Evolutionary conservation across 2,329 filamentous ascomycete species (phyloP), one percentile per base, ranked within the genome.

Genomic region (Biscogniauxia marginata): DNA sequence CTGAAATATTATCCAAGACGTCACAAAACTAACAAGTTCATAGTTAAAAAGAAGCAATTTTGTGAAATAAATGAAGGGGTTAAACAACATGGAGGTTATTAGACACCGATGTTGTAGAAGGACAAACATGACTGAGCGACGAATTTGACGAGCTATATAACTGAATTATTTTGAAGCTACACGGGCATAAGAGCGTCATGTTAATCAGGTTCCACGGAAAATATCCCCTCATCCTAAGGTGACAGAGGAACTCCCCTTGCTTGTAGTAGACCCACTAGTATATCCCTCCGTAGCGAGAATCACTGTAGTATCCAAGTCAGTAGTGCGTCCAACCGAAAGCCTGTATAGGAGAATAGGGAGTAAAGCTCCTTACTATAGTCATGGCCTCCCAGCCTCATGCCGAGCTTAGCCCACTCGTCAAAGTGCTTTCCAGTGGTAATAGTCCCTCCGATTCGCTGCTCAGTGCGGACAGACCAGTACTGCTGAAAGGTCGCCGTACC

Each of bases 401-500:
- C 80, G 21, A 71, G 65, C 59, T 75, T 75, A 9, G 70, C 65
- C 82, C 82, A 85, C 21, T 79, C 79, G 60, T 79, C 74, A 59
- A 84, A 84, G 69, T 84, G 82, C 53, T 75, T 79, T 19, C 71
- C 71, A 0, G 75, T 78, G 2, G 76, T 81, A 50, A 86, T 77
- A 1, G 79, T 80, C 1, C 83, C 82, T 20, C 77, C 75, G 11
- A 77, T 74, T 24, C 81, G 74, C 72, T 83, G 78, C 53, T 70
- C 72, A 50, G 73, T 72, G 46, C 83, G 75, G 13, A 77, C 71
- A 0, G 72, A 73, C 76, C 77, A 83, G 66, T 78, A 84, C 71
- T 83, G 80, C 67, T 76, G 72, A 67, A 84, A 84, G 43, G 79
- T 83, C 18, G 72, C 61, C 9, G 79, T 82, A 47, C 81, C 81